Base-by-base conservation (phyloP, 441 rosid genomes). In the Daphne laureola region DNA sequence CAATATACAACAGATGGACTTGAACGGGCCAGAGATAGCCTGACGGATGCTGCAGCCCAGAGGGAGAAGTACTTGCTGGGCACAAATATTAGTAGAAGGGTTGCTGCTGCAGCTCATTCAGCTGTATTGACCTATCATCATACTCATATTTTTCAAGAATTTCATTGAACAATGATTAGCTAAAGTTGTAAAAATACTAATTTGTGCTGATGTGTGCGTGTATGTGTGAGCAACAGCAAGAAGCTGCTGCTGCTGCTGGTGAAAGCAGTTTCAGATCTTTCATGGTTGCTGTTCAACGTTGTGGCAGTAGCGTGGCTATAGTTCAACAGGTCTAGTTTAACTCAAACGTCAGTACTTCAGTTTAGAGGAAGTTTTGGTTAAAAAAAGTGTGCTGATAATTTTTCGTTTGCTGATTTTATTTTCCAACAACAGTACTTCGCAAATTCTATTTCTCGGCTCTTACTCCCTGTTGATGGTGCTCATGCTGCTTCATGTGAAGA, bases 171-270 rank as follows among this genome's bases (percentile, higher is more conserved):
- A 47, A 47, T 43, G 41, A 46, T 61, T 42, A 43, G 60, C 18
- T 49, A 51, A 56, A 77, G 27, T 31, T 31, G 38, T 31, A 1
- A 31, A 31, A 8, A 6, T 31, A 56, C 57, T 59, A 43, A 27
- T 72, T 73, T 47, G 43, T 21, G 25, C 25, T 21, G 0, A 2
- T 21, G 1, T 21, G 25, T 21, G 25, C 25, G 1, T 65, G 55
- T 75, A 73, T 31, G 9, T 31, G 38, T 4, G 38, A 6, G 9
- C 38, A 31, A 31, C 77, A 94, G 98, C 97, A 96, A 65, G 96
- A 94, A 81, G 99, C 98, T 47, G 98, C 98, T 55, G 98, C 99
- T 41, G 96, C 95, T 47, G 98, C 99, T 63, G 96, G 99, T 60
- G 99, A 94, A 83, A 94, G 83, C 84, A 86, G 99, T 79, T 94